Percentiles rank a stretch among this genome's conserved stretches.
Conservation (phyloP, 768 basidiomycete genomes). For the Lentinula lateritia region DNA sequence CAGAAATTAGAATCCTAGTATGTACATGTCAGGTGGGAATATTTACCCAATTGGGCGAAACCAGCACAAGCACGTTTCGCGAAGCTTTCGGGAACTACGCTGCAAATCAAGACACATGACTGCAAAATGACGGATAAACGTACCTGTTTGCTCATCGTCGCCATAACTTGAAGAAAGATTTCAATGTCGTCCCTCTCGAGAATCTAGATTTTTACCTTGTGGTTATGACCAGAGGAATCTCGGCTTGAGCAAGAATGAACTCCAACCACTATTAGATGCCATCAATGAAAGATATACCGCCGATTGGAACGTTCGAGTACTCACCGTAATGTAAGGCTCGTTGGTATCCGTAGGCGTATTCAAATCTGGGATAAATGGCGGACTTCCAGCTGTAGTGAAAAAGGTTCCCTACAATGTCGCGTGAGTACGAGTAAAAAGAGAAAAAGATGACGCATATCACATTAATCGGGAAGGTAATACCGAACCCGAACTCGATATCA, state of each 20-base stretch:
- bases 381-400: slow-evolving; percentile 57
- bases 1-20: not conserved
- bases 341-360: slow-evolving; percentile 35
- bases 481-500: slow-evolving; percentile 63
- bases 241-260: slow-evolving; percentile 40
- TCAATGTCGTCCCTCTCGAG: not conserved
- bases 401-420: slow-evolving; percentile 33
- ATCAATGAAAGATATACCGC: slow-evolving; percentile 7
- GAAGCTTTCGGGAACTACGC: slow-evolving; percentile 49
- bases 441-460: slow-evolving; percentile 6
- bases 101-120: not conserved
- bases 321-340: slow-evolving; percentile 41
- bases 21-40: not conserved
- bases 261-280: slow-evolving; percentile 48
- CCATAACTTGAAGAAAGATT: slow-evolving; percentile 41
- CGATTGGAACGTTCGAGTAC: slow-evolving; percentile 12
- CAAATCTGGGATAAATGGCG: slow-evolving; percentile 50
- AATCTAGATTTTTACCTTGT: slow-evolving; percentile 23
- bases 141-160: slow-evolving; percentile 68
- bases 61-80: slow-evolving; percentile 52
- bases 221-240: slow-evolving; percentile 56
- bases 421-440: too few relatives aligned
- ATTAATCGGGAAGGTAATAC: slow-evolving; percentile 59
- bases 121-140: not conserved
- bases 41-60: slow-evolving; percentile 58